A percentile compares a stretch with the other conserved stretches of the same genome.
Evolutionary conservation across 164 flowering plant species (phyloP).

Genomic region (grape (Vitis vinifera)): DNA sequence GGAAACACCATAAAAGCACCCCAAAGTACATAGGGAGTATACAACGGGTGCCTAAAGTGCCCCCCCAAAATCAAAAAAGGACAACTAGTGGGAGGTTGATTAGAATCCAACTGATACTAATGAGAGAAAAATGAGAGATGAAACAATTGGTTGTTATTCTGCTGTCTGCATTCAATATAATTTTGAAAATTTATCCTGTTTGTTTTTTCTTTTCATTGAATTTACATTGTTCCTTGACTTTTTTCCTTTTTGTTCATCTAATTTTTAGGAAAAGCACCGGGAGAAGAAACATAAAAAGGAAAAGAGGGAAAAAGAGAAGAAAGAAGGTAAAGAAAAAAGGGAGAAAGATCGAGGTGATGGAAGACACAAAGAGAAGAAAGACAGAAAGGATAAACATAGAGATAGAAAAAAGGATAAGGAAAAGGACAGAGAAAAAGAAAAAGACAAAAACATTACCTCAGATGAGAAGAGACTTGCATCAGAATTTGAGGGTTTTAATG

Average conservation of each 20-base stretch:
- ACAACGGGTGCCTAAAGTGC: too few species aligned
- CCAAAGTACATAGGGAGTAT: too few species aligned
- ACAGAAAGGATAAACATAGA: constrained; percentile 58
- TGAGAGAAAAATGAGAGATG: too few species aligned
- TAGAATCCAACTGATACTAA: too few species aligned
- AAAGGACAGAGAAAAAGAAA: constrained; percentile 47
- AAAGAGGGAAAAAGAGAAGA: constrained; percentile 57
- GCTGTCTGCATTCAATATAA: background rate
- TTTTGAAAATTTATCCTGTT: background rate
- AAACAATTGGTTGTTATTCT: background rate
- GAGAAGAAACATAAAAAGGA: constrained; percentile 52
- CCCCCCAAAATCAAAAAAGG: too few species aligned
- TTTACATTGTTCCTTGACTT: constrained; percentile 13
- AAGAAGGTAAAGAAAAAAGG: constrained; percentile 56
- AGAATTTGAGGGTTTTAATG: constrained; percentile 17
- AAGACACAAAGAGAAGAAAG: constrained; percentile 62
- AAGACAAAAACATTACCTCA: constrained; percentile 23
- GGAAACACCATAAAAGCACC: too few species aligned
- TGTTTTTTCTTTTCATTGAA: background rate
- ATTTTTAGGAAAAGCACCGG: constrained; percentile 62
- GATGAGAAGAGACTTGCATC: constrained; percentile 35
- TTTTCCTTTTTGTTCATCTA: background rate
- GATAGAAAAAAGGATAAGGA: constrained; percentile 65
- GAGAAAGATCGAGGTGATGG: constrained; percentile 52
- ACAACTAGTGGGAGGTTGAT: too few species aligned